Base-by-base conservation (phyloP, 495 filamentous ascomycete genomes). In the Neurospora africana region DNA sequence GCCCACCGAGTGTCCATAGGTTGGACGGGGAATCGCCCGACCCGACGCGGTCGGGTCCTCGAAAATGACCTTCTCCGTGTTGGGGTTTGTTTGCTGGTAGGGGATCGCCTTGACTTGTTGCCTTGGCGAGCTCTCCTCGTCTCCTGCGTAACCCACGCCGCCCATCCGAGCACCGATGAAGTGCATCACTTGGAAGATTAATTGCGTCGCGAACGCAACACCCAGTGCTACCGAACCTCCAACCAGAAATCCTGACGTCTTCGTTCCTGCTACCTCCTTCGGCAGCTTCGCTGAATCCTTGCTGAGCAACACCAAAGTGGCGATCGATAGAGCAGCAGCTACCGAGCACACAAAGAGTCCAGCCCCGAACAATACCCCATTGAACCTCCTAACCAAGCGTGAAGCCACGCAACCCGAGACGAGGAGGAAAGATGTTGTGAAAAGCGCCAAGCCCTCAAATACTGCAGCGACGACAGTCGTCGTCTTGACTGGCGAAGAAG, bases 21-120 rank as follows among this genome's bases (percentile, higher is more conserved):
- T 82, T 8, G 83, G 83, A 21, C 81, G 79, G 0, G 83, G 84
- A 3, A 79, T 79, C 2, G 72, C 82, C 23, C 74, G 70, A 19
- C 73, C 72, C 10, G 79, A 78, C 17, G 53, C n/a, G 21, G 70
- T 75, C 10, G 53, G 53, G 53, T 61, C 53, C 9, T 61, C 53
- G 17, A 70, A 68, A 4, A 78, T 77, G 41, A 73, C 44, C 53
- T 81, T 80, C 33, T 44, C 72, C 8, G 76, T 71, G 17, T 75
- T 71, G 4, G 80, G 76, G 41, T 72, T 77, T 11, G 84, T 86
- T 65, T 82, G 79, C 40, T 77, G 79, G 72, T 86, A 86, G n/a
- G 81, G 79, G 27, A 85, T 81, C 33, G 84, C 78, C 72, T 85
- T 86, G 67, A 86, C 75, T 21, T 75, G 78, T n/a, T 75, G 73